Conservation (phyloP, 2,329 filamentous ascomycete genomes). For the Ambrosiella beaveri region DNA sequence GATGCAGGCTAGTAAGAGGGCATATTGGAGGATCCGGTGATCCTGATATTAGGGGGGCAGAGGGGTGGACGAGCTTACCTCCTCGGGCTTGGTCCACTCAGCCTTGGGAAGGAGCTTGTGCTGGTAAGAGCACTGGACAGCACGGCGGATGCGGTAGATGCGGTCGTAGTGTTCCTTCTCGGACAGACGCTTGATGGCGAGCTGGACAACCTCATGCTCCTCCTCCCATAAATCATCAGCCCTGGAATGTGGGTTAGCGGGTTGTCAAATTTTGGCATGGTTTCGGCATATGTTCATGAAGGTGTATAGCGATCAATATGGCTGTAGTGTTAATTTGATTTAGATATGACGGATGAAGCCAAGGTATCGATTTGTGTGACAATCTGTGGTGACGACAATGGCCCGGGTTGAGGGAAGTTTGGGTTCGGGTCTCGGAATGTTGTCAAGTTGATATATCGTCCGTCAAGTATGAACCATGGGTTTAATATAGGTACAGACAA, state of each 20-base stretch:
- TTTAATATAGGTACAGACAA: not conserved
- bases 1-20: constrained; percentile 3
- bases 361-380: not conserved
- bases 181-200: constrained; percentile 76
- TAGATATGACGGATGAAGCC: not conserved
- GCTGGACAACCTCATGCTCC: constrained; percentile 72
- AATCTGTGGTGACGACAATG: not conserved
- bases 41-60: not conserved
- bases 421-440: constrained; percentile 1
- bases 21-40: not conserved
- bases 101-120: constrained; percentile 48
- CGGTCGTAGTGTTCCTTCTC: constrained; percentile 90
- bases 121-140: constrained; percentile 56
- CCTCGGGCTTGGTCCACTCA: constrained; percentile 41
- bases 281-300: not conserved
- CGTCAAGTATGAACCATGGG: not conserved
- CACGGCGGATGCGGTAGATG: constrained; percentile 89
- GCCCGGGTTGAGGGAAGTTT: not conserved
- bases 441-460: not conserved
- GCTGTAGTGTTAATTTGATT: too few relatives aligned
- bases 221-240: constrained; percentile 90
- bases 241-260: constrained; percentile 28
- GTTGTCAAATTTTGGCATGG: not conserved
- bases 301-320: not conserved
- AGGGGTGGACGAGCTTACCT: constrained; percentile 22